phyloP scores from a whole-genome alignment of 2,329 filamentous ascomycete genomes.

The Orbilia brochopaga region DNA sequence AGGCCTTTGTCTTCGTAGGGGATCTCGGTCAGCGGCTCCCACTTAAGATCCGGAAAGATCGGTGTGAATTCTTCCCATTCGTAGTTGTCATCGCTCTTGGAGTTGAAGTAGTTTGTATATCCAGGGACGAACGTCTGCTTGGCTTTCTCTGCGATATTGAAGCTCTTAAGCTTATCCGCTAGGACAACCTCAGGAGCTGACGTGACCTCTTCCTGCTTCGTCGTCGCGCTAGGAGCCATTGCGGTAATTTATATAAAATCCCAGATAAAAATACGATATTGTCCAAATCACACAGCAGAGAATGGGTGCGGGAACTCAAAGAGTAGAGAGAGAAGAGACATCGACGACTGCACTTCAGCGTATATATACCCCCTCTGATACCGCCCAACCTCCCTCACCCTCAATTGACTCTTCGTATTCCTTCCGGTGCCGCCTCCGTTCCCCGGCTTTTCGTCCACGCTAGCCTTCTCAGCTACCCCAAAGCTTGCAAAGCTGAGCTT shows the following conservation, averaged over 20 bases:
- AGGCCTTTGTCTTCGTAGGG: conserved; percentile 65
- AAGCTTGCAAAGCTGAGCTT: conserved; percentile 31
- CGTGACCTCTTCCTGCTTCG: conserved; percentile 32
- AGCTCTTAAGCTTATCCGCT: conserved; percentile 29
- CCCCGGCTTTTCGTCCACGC: background rate
- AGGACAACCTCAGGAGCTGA: background rate
- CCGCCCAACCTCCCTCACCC: conserved; percentile 18
- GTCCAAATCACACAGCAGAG: conserved; percentile 19
- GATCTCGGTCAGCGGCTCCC: conserved; percentile 62
- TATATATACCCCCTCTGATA: conserved; percentile 34
- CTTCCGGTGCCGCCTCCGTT: background rate
- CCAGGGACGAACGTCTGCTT: conserved; percentile 43
- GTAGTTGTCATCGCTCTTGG: conserved; percentile 58
- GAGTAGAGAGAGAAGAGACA: conserved; percentile 30
- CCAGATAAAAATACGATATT: conserved; percentile 4
- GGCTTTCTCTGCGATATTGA: conserved; percentile 37
- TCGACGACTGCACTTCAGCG: conserved; percentile 27
- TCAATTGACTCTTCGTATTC: conserved; percentile 7
- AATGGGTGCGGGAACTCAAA: conserved; percentile 27
- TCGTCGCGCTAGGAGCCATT: conserved; percentile 43
- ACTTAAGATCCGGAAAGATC: conserved; percentile 63
- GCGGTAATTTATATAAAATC: no score
- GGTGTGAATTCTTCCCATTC: conserved; percentile 64
- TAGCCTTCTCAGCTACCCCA: background rate
- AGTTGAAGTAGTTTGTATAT: conserved; percentile 40